Conservation (phyloP, 108 stramenopile genomes). For the Conticribra weissflogii region DNA sequence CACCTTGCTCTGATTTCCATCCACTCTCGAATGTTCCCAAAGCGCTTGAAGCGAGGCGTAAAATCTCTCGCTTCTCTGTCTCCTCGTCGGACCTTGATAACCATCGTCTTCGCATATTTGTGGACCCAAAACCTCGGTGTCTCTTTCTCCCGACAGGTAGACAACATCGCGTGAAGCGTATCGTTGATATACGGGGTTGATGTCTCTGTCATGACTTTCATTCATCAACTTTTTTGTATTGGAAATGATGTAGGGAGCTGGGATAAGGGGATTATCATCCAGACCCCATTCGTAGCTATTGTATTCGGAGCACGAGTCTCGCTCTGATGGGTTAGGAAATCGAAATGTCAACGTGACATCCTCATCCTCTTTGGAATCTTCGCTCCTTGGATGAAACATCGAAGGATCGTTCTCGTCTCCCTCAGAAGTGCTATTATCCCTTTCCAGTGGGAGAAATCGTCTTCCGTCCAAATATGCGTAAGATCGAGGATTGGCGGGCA, state of each 20-base stretch:
- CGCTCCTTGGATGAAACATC: not conserved
- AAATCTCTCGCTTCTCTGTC: constrained; percentile 61
- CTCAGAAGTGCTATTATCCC: constrained; percentile 13
- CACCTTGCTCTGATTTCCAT: constrained; percentile 24
- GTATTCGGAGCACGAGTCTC: constrained; percentile 55
- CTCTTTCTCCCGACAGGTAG: constrained; percentile 72
- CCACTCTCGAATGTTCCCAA: constrained; percentile 5
- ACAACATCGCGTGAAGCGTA: constrained; percentile 65
- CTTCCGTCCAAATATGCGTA: constrained; percentile 74
- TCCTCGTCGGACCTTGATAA: constrained; percentile 70
- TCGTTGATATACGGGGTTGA: constrained; percentile 42
- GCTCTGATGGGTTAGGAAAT: constrained; percentile 16
- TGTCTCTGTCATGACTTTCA: constrained; percentile 29
- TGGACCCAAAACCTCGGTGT: constrained; percentile 46
- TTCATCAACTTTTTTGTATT: constrained; percentile 20
- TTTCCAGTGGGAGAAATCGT: constrained; percentile 45
- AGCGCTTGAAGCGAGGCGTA: constrained; percentile 41
- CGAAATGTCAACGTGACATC: constrained; percentile 32
- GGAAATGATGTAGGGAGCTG: constrained; percentile 59
- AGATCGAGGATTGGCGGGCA: constrained; percentile 84
- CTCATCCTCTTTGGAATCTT: not conserved
- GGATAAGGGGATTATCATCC: constrained; percentile 47
- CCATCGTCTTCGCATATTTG: constrained; percentile 57
- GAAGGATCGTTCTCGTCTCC: constrained; percentile 15
- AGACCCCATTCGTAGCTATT: constrained; percentile 85